These are phyloP conservation scores for Pyricularia pennisetigena DNA, from an alignment of 2,329 filamentous ascomycete species.

Conservation along the genomic window DNA sequence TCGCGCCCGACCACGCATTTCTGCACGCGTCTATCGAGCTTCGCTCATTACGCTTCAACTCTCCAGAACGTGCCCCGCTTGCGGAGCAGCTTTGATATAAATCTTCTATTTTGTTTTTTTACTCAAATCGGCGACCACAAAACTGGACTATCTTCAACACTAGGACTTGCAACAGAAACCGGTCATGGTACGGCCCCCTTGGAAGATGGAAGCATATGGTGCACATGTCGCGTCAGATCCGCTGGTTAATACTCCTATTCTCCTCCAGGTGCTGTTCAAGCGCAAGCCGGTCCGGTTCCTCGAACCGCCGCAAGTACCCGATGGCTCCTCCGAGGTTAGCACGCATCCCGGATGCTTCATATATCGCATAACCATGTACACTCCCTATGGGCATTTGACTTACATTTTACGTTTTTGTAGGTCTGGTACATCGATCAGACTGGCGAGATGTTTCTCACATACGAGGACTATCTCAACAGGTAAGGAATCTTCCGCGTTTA, in stretches of 20 bases:
- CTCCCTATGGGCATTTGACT: background rate
- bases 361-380: background rate
- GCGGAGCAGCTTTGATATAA: background rate
- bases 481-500: conserved; percentile 30
- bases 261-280: conserved; percentile 78
- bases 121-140: background rate
- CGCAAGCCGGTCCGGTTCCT: conserved; percentile 86
- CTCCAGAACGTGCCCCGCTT: background rate
- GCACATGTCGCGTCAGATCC: background rate
- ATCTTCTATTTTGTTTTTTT: background rate
- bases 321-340: conserved; percentile 75
- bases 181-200: background rate
- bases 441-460: conserved; percentile 78
- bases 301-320: conserved; percentile 59
- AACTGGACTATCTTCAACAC: background rate
- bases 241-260: conserved; percentile 10
- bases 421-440: conserved; percentile 89
- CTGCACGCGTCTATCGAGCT: background rate
- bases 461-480: conserved; percentile 81
- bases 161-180: background rate
- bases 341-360: conserved; percentile 6
- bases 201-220: background rate
- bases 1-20: background rate
- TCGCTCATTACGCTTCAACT: background rate
- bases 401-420: conserved; percentile 21